Base-by-base conservation (phyloP, 805 yeast genomes). In the Candida pseudofarinosa region DNA sequence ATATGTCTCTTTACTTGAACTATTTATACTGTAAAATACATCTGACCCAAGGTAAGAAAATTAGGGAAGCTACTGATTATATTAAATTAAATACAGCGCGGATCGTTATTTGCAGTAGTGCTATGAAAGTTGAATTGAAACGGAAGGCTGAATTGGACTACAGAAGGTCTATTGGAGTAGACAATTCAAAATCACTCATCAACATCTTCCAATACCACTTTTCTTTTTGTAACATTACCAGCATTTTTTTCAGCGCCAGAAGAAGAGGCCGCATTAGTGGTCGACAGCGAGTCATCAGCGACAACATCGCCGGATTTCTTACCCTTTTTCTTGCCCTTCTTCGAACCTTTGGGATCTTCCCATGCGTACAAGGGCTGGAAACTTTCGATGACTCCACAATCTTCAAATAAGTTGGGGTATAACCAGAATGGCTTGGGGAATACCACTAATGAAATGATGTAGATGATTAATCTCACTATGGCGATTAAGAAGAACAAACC, bases 401-500 rank as follows among this genome's bases (percentile, higher is more conserved):
- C 99, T 48, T 83, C 99, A 65, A 90, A 93, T 58, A 93, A 73
- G 60, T 91, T 91, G 43, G 99, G 99, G 75, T 88, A 91, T 37
- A 93, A 61, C 99, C 99, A 93, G 60, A 93, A 75, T n/a, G 95
- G 96, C 35, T 80, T 80, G 5, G 80, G 77, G 43, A 76, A 67
- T 1, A 77, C 63, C 38, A 83, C 67, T 50, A 77, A 75, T 0
- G 89, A 77, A 40, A 85, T 52, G 19, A 75, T 52, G 54, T 81
- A 88, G 19, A 93, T 59, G 33, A 90, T 71, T 59, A 90, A 69
- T 58, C 99, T 77, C 28, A 91, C 67, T 35, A 93, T 73, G 1
- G 97, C 96, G 53, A 86, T 63, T 16, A 66, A 85, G 51, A 93
- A 85, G 63, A 93, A 84, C 37, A 78, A 67, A 3, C 81, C 89